phyloP scores from a whole-genome alignment of 2,329 filamentous ascomycete genomes.

The Metarhizium anisopliae region DNA sequence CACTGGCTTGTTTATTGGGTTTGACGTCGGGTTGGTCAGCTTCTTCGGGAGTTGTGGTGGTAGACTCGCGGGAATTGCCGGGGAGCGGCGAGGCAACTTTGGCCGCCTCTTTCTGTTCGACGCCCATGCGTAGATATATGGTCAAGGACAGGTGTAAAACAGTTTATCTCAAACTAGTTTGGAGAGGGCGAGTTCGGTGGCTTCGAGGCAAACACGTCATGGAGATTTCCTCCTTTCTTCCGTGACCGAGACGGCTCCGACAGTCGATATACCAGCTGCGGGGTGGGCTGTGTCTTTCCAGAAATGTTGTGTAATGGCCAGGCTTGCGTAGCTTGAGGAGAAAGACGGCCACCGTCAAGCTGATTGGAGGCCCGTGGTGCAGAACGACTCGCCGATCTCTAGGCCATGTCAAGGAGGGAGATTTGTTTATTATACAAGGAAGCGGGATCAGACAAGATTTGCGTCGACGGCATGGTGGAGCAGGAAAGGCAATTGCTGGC shows the following conservation, averaged over 20 bases:
- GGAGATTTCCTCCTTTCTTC: not conserved
- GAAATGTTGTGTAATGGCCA: too few relatives aligned
- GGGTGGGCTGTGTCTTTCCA: too few relatives aligned
- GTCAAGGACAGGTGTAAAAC: not conserved
- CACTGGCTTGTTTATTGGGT: slow-evolving; percentile 8
- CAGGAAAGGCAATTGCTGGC: too few relatives aligned
- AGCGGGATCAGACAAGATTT: too few relatives aligned
- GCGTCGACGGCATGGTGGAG: too few relatives aligned
- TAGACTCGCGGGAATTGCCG: not conserved
- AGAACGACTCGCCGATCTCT: too few relatives aligned
- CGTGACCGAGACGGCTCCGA: not conserved
- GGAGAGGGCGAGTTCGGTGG: not conserved
- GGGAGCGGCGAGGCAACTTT: not conserved
- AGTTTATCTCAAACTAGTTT: not conserved
- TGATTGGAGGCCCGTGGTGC: too few relatives aligned
- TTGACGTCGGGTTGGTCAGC: not conserved
- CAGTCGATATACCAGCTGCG: not conserved
- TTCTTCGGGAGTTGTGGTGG: not conserved
- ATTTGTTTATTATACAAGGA: too few relatives aligned
- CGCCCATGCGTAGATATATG: not conserved
- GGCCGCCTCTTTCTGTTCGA: not conserved
- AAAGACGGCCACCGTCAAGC: too few relatives aligned
- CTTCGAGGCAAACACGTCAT: not conserved
- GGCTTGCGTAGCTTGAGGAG: too few relatives aligned
- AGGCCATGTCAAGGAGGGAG: too few relatives aligned